Evolutionary conservation across 257 asterid species (phyloP).

Genomic region (Jaltomata sinuosa): DNA sequence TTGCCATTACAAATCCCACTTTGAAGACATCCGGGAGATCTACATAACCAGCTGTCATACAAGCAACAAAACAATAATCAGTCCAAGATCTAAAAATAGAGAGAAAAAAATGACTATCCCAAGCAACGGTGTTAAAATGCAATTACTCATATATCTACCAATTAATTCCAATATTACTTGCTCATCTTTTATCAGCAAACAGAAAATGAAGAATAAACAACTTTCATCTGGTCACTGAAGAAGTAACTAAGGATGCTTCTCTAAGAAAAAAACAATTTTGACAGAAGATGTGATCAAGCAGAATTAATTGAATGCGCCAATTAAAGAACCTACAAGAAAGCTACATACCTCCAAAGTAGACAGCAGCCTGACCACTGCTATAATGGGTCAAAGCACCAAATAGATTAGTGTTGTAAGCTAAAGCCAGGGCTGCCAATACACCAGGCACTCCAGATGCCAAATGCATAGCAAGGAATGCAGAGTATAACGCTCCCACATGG

Average conservation of each 20-base stretch:
- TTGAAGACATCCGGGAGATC: constrained; percentile 95
- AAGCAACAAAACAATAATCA: constrained; percentile 1
- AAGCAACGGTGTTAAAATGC: not conserved
- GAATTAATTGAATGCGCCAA: not conserved
- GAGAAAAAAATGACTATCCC: not conserved
- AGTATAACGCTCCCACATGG: constrained; percentile 89
- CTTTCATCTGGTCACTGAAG: not conserved
- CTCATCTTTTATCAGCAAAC: not conserved
- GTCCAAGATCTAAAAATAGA: not conserved
- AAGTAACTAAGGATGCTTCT: not conserved
- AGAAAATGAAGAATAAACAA: not conserved
- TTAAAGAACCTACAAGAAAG: not conserved
- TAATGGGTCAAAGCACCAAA: constrained; percentile 95
- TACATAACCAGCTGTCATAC: constrained; percentile 70
- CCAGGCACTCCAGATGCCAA: constrained; percentile 91
- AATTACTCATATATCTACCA: not conserved
- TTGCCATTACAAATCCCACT: constrained; percentile 74
- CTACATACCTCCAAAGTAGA: constrained; percentile 76
- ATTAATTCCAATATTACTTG: not conserved
- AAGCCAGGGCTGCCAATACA: constrained; percentile 71
- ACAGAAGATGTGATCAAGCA: not conserved
- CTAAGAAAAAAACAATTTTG: not conserved
- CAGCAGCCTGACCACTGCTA: constrained; percentile 98
- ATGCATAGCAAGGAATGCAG: constrained; percentile 94
- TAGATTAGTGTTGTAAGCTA: constrained; percentile 81